Conservation (phyloP, 2,329 filamentous ascomycete genomes). For the Pyrenochaeta sp. region DNA sequence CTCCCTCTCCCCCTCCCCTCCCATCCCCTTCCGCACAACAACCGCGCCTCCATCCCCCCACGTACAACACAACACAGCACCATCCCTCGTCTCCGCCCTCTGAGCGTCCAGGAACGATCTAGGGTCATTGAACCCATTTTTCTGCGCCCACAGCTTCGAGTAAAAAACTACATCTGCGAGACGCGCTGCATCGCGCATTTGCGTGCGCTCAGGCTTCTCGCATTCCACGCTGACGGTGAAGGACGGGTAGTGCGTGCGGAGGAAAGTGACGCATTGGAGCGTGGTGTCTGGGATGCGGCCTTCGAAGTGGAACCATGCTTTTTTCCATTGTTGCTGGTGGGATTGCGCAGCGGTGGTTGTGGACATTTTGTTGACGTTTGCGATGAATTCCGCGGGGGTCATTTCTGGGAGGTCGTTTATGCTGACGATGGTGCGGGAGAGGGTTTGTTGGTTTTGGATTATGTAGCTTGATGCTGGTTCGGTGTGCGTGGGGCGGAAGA, state of each 20-base stretch:
- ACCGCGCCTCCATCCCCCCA: constrained; percentile 67
- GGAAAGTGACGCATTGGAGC: constrained; percentile 67
- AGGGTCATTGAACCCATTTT: constrained; percentile 15
- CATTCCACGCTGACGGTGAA: constrained; percentile 73
- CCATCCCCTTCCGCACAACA: constrained; percentile 49
- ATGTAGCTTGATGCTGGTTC: constrained; percentile 75
- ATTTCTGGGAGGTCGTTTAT: constrained; percentile 74
- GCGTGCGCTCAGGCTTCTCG: constrained; percentile 72
- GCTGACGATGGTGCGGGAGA: constrained; percentile 75
- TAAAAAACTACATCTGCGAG: constrained; percentile 78
- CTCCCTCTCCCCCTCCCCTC: constrained; percentile 1
- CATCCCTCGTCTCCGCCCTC: constrained; percentile 37
- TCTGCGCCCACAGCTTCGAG: constrained; percentile 73
- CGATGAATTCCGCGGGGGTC: constrained; percentile 67
- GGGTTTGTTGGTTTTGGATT: constrained; percentile 66
- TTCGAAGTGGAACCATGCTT: constrained; percentile 76
- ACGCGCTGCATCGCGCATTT: constrained; percentile 66
- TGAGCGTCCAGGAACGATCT: constrained; percentile 45
- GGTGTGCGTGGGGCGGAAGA: constrained; percentile 64
- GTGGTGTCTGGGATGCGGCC: constrained; percentile 71
- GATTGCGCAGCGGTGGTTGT: constrained; percentile 49
- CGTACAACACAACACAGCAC: constrained; percentile 63
- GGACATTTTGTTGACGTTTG: not conserved
- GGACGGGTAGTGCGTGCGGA: constrained; percentile 44
- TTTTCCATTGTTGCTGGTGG: not conserved